phyloP scores from a whole-genome alignment of 345 rosid species.

The Zanthoxylum bungeanum region DNA sequence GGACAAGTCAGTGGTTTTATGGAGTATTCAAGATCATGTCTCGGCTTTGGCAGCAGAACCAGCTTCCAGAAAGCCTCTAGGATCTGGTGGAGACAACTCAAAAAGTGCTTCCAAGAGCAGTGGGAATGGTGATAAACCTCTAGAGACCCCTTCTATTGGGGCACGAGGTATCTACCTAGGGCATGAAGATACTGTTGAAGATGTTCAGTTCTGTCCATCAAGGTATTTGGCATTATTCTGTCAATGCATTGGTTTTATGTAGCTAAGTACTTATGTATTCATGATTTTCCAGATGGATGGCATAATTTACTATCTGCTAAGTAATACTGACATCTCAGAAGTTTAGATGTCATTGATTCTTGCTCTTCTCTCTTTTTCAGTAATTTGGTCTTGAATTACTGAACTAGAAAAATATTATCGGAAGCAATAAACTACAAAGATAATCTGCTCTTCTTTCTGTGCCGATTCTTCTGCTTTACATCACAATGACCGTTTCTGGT shows the following conservation, averaged over 20 bases:
- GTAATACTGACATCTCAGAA: neutral
- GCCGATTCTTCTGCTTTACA: neutral
- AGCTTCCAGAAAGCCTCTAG: conserved; percentile 37
- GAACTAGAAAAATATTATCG: neutral
- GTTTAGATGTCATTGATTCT: neutral
- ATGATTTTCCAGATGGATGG: neutral
- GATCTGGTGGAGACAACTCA: conserved; percentile 29
- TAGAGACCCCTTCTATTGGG: conserved; percentile 42
- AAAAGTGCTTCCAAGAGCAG: conserved; percentile 38
- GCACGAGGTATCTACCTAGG: conserved; percentile 59
- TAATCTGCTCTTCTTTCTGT: neutral
- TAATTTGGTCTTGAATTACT: neutral
- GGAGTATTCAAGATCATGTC: conserved; percentile 67
- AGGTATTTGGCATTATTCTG: conserved; percentile 37
- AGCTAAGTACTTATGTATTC: neutral
- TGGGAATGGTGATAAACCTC: conserved; percentile 39
- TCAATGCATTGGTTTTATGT: conserved; percentile 2
- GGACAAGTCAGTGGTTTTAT: conserved; percentile 54
- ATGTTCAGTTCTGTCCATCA: conserved; percentile 64
- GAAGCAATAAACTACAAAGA: neutral
- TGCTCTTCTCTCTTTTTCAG: neutral
- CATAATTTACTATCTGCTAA: neutral
- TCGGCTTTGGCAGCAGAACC: conserved; percentile 40
- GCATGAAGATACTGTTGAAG: conserved; percentile 64
- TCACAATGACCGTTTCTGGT: no score